A percentile compares a stretch with the other conserved stretches of the same genome.
Conservation (phyloP, 1,284 basidiomycete species). For the Fomitopsis pinicola region DNA sequence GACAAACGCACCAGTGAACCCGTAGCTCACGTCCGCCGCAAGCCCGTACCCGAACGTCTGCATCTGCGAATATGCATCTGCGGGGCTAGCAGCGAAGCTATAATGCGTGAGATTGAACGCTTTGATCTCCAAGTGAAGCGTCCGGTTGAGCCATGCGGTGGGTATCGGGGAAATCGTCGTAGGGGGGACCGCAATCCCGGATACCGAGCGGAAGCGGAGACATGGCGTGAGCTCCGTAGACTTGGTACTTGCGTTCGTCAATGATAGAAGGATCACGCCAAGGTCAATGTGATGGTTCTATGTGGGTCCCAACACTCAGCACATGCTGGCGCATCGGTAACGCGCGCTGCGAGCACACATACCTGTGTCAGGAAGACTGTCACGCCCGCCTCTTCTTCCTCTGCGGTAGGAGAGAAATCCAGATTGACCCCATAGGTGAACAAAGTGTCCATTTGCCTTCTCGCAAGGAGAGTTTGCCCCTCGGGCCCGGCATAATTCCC, state of each 20-base stretch:
- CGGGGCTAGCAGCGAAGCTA: not conserved
- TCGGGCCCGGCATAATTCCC: not conserved
- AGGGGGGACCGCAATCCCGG: not conserved
- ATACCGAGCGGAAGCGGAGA: not conserved
- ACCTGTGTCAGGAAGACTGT: slow-evolving; percentile 1
- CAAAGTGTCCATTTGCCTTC: not conserved
- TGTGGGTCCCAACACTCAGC: not conserved
- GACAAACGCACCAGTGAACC: not conserved
- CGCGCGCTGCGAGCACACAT: not conserved
- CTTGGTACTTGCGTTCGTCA: not conserved
- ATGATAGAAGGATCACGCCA: not conserved
- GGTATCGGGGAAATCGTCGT: not conserved
- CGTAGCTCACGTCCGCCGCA: not conserved
- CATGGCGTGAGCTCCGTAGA: not conserved
- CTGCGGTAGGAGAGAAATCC: not conserved
- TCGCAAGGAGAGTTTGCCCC: not conserved
- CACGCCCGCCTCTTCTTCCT: not conserved
- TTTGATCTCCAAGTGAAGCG: not conserved
- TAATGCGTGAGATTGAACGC: not conserved
- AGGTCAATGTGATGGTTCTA: not conserved
- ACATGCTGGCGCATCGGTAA: not conserved
- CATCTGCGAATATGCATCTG: not conserved
- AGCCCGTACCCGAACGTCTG: not conserved
- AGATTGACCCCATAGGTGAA: not conserved
- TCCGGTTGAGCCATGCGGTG: not conserved